Conservation (phyloP, 208 protist genomes). For the Baffinella frigidus region DNA sequence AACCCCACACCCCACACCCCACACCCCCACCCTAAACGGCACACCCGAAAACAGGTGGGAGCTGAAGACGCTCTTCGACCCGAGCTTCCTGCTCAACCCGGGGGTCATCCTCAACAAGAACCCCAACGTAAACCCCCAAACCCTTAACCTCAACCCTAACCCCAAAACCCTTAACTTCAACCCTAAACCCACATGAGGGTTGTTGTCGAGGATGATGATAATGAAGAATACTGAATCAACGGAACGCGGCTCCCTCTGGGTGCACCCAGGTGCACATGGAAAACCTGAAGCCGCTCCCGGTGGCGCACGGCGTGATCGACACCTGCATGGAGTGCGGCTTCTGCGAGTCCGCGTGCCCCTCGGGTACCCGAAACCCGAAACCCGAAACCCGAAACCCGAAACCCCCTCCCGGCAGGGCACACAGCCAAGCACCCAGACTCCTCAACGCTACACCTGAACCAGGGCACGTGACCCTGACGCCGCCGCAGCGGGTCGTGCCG, state of each 20-base stretch:
- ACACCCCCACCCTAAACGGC: too few relatives aligned
- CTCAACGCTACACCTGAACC: too few relatives aligned
- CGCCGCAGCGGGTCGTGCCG: slow-evolving; percentile 70
- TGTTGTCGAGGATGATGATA: background rate
- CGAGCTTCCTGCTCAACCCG: slow-evolving; percentile 69
- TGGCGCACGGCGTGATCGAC: slow-evolving; percentile 69
- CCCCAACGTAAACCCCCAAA: too few relatives aligned
- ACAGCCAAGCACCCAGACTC: too few relatives aligned
- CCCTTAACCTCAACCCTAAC: too few relatives aligned
- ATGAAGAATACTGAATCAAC: background rate
- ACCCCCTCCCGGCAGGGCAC: too few relatives aligned
- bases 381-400: too few relatives aligned
- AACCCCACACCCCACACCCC: too few relatives aligned
- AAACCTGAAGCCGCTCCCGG: slow-evolving; percentile 70
- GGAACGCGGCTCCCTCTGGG: too few relatives aligned
- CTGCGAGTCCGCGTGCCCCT: slow-evolving; percentile 73
- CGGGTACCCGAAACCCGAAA: too few relatives aligned
- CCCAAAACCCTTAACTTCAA: too few relatives aligned
- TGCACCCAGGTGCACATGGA: slow-evolving; percentile 70
- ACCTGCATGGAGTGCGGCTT: slow-evolving; percentile 75
- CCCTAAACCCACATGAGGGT: background rate
- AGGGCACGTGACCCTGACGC: slow-evolving; percentile 71
- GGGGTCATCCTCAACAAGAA: slow-evolving; percentile 73
- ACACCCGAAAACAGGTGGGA: too few relatives aligned
- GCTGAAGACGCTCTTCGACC: slow-evolving; percentile 73